Base-by-base conservation (phyloP, 2,329 filamentous ascomycete species). In the Lachnellula willkommii region DNA sequence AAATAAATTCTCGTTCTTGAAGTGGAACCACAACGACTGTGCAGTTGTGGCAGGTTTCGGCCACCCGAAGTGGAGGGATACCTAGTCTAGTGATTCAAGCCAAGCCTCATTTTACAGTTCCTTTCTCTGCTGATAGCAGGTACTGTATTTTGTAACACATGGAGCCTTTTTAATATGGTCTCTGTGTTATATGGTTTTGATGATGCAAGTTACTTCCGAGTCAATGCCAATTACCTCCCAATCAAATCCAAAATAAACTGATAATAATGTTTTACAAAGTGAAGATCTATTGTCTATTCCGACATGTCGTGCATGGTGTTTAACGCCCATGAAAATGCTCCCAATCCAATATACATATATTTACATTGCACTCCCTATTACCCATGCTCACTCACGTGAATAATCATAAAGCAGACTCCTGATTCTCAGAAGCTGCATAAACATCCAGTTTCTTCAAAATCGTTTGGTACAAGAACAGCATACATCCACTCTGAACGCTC, bases 391-490 rank as follows among this genome's bases (percentile, higher is more conserved):
- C 9, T 11, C 20, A 49, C 12, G 17, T 51, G 28, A 12, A 32
- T 9, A 32, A 56, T 66, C 60, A 68, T 54, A 66, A 53, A 58
- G 45, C 53, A 54, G 57, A 60, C 47, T 67, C 66, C 46, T 56
- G 52, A 42, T 56, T 58, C 22, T 51, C 53, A 28, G 53, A 47
- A 50, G 57, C 35, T 49, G 55, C 50, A 37, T 74, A 74, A 42
- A 72, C 63, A 55, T 92, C 88, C 63, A 97, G 80, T 72, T 86
- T 83, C 66, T 88, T 85, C 69, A 97, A 74, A 54, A 97, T 77
- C 58, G 86, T 88, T 75, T 97, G 93, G 72, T 97, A 97, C 71
- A 96, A 77, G 65, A 97, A 92, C 69, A 97, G 78, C 93, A 97
- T 97, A 63, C 90, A 95, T 43, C 92, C 89, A 68, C 89, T 96